These are phyloP conservation scores for Fusarium anthophilum DNA, from an alignment of 2,329 filamentous ascomycete species.

Conservation along the genomic window DNA sequence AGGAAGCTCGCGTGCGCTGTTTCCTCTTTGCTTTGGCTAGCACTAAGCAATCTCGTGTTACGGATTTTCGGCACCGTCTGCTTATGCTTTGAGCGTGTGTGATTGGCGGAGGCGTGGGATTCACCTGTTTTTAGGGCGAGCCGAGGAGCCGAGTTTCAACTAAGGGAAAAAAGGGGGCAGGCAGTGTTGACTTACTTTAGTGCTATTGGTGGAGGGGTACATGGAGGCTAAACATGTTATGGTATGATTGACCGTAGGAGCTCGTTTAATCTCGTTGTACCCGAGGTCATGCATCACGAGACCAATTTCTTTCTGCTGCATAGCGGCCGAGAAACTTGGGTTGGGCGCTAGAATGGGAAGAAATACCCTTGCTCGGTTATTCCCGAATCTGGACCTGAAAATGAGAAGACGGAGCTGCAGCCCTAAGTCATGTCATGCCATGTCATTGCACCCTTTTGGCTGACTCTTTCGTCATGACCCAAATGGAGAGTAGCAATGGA, in stretches of 20 bases:
- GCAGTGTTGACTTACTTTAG: not conserved
- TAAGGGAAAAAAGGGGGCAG: not conserved
- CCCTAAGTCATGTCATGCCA: not conserved
- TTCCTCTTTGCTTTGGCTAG: slow-evolving; percentile 11
- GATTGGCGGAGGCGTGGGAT: not conserved
- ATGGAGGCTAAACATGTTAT: not conserved
- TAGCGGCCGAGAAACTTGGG: not conserved
- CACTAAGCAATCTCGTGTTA: slow-evolving; percentile 19
- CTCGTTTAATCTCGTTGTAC: not conserved
- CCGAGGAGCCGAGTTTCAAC: not conserved
- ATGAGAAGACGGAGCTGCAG: not conserved
- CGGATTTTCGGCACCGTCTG: slow-evolving; percentile 20
- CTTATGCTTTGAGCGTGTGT: not conserved
- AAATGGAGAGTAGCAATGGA: not conserved
- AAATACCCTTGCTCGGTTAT: slow-evolving; percentile 2
- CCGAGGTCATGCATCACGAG: not conserved
- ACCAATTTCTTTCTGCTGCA: not conserved
- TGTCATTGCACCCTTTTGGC: not conserved
- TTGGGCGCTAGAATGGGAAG: not conserved
- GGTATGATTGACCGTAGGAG: not conserved
- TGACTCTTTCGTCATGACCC: not conserved
- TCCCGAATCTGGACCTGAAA: slow-evolving; percentile 5
- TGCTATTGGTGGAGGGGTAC: not conserved
- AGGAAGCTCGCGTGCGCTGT: slow-evolving; percentile 8
- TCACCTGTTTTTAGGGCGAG: not conserved